Evolutionary conservation across 305 asterid genomes (phyloP).

Genomic region (Fraxinus sp.): DNA sequence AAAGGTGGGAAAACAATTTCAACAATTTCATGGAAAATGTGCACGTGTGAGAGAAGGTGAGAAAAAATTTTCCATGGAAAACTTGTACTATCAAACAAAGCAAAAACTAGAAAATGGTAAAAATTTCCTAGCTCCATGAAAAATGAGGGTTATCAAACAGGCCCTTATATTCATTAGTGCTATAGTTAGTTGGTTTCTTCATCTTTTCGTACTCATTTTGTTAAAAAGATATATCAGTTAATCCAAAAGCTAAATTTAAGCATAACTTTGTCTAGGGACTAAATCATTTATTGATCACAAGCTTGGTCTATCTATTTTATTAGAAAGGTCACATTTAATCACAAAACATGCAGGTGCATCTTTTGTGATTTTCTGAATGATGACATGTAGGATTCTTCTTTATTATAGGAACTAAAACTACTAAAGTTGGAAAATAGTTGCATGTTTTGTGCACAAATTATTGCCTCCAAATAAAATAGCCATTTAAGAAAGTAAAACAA

Average conservation of each 20-base stretch:
- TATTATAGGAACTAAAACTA: neutral
- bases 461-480: neutral
- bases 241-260: neutral
- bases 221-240: neutral
- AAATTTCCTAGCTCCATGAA: too few species aligned
- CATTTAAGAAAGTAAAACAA: neutral
- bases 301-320: constrained; percentile 13
- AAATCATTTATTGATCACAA: neutral
- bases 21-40: too few species aligned
- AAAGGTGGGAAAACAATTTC: too few species aligned
- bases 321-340: constrained; percentile 1
- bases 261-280: neutral
- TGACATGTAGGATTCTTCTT: neutral
- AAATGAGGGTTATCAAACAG: too few species aligned
- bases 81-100: too few species aligned
- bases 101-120: too few species aligned
- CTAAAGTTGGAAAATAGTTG: neutral
- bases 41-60: too few species aligned
- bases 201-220: neutral
- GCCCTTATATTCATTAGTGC: neutral
- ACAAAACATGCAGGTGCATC: neutral
- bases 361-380: neutral
- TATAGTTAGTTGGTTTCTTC: neutral
- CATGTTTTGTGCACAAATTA: neutral
- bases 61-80: too few species aligned